Evolutionary conservation across 148 eudicot species (phyloP).

Genomic region (Rhododendron griersonianum): DNA sequence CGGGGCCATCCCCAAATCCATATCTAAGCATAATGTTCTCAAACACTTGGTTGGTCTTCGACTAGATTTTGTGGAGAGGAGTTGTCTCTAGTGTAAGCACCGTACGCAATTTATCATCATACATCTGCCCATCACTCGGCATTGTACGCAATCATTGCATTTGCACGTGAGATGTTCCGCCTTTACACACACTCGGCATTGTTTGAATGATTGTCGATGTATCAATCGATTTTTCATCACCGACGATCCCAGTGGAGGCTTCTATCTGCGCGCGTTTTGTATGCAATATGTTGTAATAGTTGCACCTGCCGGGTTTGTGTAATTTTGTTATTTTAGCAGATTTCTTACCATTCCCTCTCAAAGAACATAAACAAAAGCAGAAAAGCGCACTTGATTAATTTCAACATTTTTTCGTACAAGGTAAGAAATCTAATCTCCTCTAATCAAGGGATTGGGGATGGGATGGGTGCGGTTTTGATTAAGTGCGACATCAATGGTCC

Average conservation of each 20-base stretch:
- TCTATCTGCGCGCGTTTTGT: no score
- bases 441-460: no score
- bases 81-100: no score
- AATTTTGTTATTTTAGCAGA: not conserved
- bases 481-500: not conserved
- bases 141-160: not conserved
- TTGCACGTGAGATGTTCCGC: no score
- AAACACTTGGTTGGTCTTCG: not conserved
- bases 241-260: no score
- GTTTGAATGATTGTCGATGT: not conserved
- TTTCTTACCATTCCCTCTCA: not conserved
- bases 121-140: no score
- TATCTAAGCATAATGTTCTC: not conserved
- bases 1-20: not conserved
- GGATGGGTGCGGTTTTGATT: no score
- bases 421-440: no score
- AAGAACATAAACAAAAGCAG: no score
- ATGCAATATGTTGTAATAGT: not conserved
- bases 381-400: not conserved
- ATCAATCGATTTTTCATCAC: not conserved
- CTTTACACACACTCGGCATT: no score
- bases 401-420: no score
- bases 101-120: not conserved
- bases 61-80: no score
- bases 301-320: not conserved